Evolutionary conservation across 495 filamentous ascomycete genomes (phyloP).

Genomic region (Trichoderma gamsii): DNA sequence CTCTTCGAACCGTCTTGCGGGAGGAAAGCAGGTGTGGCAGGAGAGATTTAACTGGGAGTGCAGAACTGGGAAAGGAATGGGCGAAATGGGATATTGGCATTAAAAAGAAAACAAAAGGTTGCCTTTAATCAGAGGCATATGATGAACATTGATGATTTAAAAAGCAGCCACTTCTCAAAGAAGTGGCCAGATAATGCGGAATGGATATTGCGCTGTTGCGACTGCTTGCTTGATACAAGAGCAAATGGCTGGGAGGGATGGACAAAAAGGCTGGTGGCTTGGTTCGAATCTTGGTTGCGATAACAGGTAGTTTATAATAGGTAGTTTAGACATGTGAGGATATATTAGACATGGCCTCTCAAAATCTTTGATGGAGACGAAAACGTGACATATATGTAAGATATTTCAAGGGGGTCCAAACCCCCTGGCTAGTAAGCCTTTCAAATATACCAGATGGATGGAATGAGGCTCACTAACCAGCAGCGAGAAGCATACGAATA

Average conservation of each 20-base stretch:
- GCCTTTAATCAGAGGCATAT: background rate
- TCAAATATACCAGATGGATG: too few relatives aligned
- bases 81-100: background rate
- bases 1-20: background rate
- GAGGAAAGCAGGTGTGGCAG: background rate
- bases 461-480: too few relatives aligned
- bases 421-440: too few relatives aligned
- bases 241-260: background rate
- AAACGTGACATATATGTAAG: too few relatives aligned
- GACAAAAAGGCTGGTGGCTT: background rate
- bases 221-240: background rate
- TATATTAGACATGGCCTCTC: background rate
- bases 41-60: background rate
- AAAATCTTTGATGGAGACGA: background rate
- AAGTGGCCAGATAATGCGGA: background rate
- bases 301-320: background rate
- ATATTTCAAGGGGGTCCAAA: too few relatives aligned
- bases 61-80: background rate
- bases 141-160: background rate
- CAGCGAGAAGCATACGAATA: too few relatives aligned
- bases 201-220: conserved; percentile 7
- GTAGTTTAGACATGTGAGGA: background rate
- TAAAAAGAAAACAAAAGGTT: background rate
- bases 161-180: background rate
- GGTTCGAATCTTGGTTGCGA: background rate